phyloP scores from a whole-genome alignment of 805 yeast species.

The Jamesozyma gamospora region DNA sequence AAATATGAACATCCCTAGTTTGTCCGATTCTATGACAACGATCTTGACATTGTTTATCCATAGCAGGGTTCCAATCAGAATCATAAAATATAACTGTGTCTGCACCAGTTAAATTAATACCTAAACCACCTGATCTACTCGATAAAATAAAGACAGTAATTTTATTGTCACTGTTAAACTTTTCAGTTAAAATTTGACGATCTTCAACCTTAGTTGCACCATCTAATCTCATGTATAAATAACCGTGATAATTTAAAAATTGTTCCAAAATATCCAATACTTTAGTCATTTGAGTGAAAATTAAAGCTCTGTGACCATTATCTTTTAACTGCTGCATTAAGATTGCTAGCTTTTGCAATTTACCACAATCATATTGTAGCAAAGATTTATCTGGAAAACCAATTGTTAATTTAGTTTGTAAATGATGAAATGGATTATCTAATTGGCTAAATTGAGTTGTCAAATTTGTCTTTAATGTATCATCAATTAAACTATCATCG shows the following conservation, averaged over 20 bases:
- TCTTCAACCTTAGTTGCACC: constrained; percentile 98
- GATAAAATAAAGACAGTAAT: constrained; percentile 88
- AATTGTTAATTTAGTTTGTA: constrained; percentile 79
- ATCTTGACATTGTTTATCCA: constrained; percentile 99
- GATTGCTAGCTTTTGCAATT: constrained; percentile 73
- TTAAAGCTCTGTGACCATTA: constrained; percentile 86
- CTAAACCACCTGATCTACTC: constrained; percentile 96
- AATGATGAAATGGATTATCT: constrained; percentile 57
- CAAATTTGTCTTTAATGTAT: constrained; percentile 22
- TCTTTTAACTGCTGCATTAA: constrained; percentile 68
- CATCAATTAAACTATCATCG: constrained; percentile 17
- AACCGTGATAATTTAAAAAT: constrained; percentile 88
- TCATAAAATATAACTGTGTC: constrained; percentile 97
- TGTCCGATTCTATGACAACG: constrained; percentile 99
- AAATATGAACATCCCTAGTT: constrained; percentile 93
- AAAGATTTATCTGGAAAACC: constrained; percentile 94
- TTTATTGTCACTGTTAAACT: constrained; percentile 76
- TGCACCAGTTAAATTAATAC: constrained; percentile 95
- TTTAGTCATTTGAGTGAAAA: constrained; percentile 96
- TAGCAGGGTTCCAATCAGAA: constrained; percentile 98
- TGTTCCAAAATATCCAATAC: constrained; percentile 89
- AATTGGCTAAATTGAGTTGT: constrained; percentile 8
- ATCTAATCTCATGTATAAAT: constrained; percentile 86
- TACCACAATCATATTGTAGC: constrained; percentile 93
- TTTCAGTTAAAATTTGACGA: constrained; percentile 85